These are phyloP conservation scores for Fabrea salina DNA, from an alignment of 169 alveolate genomes.

Conservation along the genomic window DNA sequence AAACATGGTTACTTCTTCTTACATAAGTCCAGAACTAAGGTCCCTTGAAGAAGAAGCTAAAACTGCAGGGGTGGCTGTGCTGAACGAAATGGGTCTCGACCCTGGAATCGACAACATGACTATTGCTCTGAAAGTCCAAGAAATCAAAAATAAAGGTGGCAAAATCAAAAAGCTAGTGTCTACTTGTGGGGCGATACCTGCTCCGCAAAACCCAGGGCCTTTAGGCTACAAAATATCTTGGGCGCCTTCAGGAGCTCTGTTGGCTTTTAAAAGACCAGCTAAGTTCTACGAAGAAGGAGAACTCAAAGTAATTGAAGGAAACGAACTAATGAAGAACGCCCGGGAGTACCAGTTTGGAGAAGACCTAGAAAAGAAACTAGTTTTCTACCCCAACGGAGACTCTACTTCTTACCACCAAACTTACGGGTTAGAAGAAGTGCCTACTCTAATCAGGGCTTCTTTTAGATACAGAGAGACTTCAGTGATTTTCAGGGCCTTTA, in stretches of 20 bases:
- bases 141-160: constrained; percentile 35
- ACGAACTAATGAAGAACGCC: constrained; percentile 30
- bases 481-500: constrained; percentile 38
- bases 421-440: constrained; percentile 44
- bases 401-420: constrained; percentile 32
- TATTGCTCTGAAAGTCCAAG: constrained; percentile 44
- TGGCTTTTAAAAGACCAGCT: constrained; percentile 49
- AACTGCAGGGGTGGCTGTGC: constrained; percentile 44
- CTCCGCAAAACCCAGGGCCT: constrained; percentile 55
- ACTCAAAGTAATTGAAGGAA: constrained; percentile 22
- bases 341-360: constrained; percentile 6
- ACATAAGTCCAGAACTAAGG: constrained; percentile 45
- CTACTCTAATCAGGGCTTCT: constrained; percentile 53
- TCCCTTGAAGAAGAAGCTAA: constrained; percentile 38
- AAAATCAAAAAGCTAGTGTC: constrained; percentile 45
- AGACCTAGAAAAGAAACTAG: constrained; percentile 40
- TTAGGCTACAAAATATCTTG: constrained; percentile 56
- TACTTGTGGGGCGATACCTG: constrained; percentile 71
- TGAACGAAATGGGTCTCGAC: constrained; percentile 60
- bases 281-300: constrained; percentile 40
- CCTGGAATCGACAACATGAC: constrained; percentile 69
- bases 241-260: constrained; percentile 63
- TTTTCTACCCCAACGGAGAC: constrained; percentile 62
- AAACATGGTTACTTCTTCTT: constrained; percentile 50
- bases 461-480: constrained; percentile 46